Evolutionary conservation across 805 yeast species (phyloP).

Genomic region (Starmerella apicola): DNA sequence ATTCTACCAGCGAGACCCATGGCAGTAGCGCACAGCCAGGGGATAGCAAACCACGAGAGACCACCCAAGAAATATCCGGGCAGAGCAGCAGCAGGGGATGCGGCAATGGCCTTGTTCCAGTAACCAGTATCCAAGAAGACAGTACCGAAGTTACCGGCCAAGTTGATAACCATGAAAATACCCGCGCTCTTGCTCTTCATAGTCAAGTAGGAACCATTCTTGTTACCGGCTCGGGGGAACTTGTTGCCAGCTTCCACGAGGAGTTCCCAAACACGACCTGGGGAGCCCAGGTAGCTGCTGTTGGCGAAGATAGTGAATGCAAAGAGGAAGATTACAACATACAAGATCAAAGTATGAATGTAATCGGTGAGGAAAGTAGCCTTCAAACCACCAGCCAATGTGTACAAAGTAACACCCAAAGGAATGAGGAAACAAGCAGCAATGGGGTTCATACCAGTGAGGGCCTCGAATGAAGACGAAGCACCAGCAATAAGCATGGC

Average conservation of each 20-base stretch:
- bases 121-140: constrained; percentile 80
- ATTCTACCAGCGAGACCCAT: constrained; percentile 79
- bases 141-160: constrained; percentile 83
- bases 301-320: constrained; percentile 69
- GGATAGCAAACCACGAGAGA: constrained; percentile 82
- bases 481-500: constrained; percentile 90
- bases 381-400: constrained; percentile 69
- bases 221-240: constrained; percentile 65
- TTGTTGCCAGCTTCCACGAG: constrained; percentile 43
- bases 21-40: constrained; percentile 68
- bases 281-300: constrained; percentile 62
- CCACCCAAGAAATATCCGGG: constrained; percentile 88
- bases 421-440: constrained; percentile 80
- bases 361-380: constrained; percentile 75
- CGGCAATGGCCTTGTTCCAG: constrained; percentile 81
- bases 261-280: constrained; percentile 64
- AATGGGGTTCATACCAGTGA: constrained; percentile 72
- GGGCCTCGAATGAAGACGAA: constrained; percentile 62
- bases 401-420: constrained; percentile 61
- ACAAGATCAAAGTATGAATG: constrained; percentile 67
- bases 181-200: constrained; percentile 80
- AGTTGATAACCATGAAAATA: constrained; percentile 74
- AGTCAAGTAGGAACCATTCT: constrained; percentile 77
- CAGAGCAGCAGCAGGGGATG: constrained; percentile 69
- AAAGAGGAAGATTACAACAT: constrained; percentile 67